A percentile compares a stretch with the other conserved stretches of the same genome.
phyloP scores from a whole-genome alignment of 2,329 filamentous ascomycete genomes.

The Epichloe scottii region DNA sequence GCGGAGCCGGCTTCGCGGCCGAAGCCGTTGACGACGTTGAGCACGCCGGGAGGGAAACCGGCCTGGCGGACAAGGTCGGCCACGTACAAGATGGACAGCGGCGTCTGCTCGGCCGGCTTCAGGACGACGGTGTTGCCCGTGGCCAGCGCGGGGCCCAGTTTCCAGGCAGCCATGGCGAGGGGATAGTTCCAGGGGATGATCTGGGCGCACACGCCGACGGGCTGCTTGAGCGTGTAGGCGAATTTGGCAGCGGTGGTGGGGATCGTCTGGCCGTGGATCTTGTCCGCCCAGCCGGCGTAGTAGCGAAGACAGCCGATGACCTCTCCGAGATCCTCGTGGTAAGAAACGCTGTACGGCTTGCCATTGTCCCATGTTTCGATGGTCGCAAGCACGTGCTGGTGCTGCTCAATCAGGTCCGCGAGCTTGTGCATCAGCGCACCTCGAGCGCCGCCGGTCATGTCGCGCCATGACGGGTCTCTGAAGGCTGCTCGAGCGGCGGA shows the following conservation, averaged over 20 bases:
- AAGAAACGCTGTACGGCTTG: conserved; percentile 48
- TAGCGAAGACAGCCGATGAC: conserved; percentile 45
- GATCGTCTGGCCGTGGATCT: conserved; percentile 66
- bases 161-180: conserved; percentile 42
- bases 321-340: conserved; percentile 50
- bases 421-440: conserved; percentile 60
- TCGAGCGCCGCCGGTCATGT: conserved; percentile 52
- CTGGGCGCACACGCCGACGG: conserved; percentile 61
- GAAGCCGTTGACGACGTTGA: conserved; percentile 64
- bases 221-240: conserved; percentile 63
- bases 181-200: conserved; percentile 72
- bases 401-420: conserved; percentile 54
- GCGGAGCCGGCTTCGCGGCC: conserved; percentile 57
- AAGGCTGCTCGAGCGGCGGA: conserved; percentile 51
- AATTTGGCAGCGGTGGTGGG: conserved; percentile 56
- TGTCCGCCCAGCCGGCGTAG: conserved; percentile 69
- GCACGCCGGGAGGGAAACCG: conserved; percentile 65
- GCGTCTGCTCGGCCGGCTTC: conserved; percentile 57
- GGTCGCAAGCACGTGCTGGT: conserved; percentile 37
- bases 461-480: conserved; percentile 54
- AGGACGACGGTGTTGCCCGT: conserved; percentile 52
- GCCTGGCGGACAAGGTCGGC: conserved; percentile 57
- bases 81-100: conserved; percentile 51
- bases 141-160: conserved; percentile 59
- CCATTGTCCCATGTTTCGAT: conserved; percentile 77